phyloP scores from a whole-genome alignment of 192 early-diverging fungal species.

The Mortierella claussenii region DNA sequence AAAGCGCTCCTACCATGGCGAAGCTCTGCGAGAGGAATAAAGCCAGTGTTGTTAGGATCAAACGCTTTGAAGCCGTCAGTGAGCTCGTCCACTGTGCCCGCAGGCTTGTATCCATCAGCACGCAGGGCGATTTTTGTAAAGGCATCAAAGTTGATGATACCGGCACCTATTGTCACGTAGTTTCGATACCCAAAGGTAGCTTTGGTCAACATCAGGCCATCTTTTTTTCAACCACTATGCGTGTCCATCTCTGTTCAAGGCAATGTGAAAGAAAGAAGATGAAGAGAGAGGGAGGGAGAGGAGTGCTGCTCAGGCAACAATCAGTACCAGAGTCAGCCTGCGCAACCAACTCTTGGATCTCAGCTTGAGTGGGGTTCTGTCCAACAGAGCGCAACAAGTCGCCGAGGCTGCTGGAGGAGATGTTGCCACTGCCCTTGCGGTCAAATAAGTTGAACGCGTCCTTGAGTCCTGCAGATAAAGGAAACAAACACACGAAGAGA shows the following conservation, averaged over 20 bases:
- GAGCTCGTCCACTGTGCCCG: conserved; percentile 78
- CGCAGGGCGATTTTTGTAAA: conserved; percentile 76
- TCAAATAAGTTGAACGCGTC: conserved; percentile 86
- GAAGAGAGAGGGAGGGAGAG: no score
- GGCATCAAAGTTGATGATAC: conserved; percentile 60
- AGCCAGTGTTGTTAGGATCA: conserved; percentile 81
- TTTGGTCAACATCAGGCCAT: neutral
- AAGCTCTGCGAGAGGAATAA: conserved; percentile 78
- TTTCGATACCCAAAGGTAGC: neutral
- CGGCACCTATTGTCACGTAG: neutral
- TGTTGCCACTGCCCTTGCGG: conserved; percentile 74
- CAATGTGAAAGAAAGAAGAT: neutral
- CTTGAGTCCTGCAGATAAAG: conserved; percentile 67
- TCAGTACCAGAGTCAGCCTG: conserved; percentile 56
- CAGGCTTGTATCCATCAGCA: conserved; percentile 75
- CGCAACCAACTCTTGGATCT: conserved; percentile 72
- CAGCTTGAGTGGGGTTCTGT: conserved; percentile 83
- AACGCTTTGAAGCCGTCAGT: conserved; percentile 88
- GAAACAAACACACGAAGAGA: no score
- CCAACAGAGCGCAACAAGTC: conserved; percentile 80
- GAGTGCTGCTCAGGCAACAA: no score
- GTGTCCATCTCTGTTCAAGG: no score
- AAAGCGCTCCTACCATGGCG: conserved; percentile 77
- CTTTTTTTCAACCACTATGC: no score
- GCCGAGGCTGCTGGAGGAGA: conserved; percentile 71